Evolutionary conservation across 495 filamentous ascomycete species (phyloP).

Genomic region (Lophiostoma macrostomum): DNA sequence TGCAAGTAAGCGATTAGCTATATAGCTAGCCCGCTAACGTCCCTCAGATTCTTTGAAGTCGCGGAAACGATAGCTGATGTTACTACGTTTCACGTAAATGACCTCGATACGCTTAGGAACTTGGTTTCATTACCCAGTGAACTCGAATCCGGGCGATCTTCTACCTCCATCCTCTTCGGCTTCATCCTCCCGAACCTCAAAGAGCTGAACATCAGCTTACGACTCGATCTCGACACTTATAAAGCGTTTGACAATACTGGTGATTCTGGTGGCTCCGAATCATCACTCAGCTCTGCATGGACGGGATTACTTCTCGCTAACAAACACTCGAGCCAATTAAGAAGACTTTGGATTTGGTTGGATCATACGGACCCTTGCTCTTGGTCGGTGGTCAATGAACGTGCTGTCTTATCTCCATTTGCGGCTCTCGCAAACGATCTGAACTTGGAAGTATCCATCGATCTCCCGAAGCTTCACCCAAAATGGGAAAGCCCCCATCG

Average conservation of each 20-base stretch:
- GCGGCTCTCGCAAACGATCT: neutral
- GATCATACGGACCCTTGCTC: conserved; percentile 6
- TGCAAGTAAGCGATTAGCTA: conserved; percentile 1
- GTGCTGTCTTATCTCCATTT: conserved; percentile 17
- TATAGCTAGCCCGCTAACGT: neutral
- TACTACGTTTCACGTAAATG: conserved; percentile 3
- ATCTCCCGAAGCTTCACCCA: conserved; percentile 10
- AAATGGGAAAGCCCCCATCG: conserved; percentile 2
- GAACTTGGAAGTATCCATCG: conserved; percentile 2
- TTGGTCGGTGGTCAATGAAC: conserved; percentile 17
- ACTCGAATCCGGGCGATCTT: neutral
- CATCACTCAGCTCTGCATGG: conserved; percentile 2
- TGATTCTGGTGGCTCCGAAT: conserved; percentile 1
- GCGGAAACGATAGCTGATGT: conserved; percentile 7
- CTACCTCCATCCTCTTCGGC: neutral
- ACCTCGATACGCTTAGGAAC: conserved; percentile 5
- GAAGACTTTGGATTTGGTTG: conserved; percentile 14
- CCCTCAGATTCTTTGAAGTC: conserved; percentile 2
- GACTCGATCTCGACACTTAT: conserved; percentile 3
- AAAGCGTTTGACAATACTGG: conserved; percentile 3
- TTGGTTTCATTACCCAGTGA: neutral
- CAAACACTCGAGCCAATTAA: neutral
- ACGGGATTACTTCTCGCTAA: conserved; percentile 1
- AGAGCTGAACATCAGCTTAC: conserved; percentile 8
- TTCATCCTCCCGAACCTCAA: conserved; percentile 6